A percentile compares a stretch with the other conserved stretches of the same genome.
Conservation (phyloP, 2,329 filamentous ascomycete genomes). For the Penicillium sp. region DNA sequence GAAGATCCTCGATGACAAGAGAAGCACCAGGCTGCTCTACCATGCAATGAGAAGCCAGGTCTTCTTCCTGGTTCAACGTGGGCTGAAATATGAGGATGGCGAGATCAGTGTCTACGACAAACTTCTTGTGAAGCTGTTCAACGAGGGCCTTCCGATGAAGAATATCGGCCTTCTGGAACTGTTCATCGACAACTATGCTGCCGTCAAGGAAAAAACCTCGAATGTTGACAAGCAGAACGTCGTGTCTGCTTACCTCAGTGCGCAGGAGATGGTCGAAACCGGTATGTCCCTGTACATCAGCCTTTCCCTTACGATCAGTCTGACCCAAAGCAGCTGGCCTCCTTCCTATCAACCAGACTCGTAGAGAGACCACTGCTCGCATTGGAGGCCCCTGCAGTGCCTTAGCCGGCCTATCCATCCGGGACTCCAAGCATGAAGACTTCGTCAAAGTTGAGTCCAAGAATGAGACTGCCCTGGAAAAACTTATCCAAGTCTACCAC, state of each 20-base stretch:
- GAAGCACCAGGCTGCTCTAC: constrained; percentile 26
- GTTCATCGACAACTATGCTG: constrained; percentile 40
- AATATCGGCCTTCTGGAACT: constrained; percentile 34
- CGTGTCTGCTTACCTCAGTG: constrained; percentile 27
- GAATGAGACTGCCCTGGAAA: constrained; percentile 3
- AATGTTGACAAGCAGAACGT: constrained; percentile 19
- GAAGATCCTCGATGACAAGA: constrained; percentile 27
- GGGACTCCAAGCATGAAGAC: background rate
- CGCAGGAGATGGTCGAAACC: constrained; percentile 24
- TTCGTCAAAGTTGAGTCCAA: background rate
- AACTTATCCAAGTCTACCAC: constrained; percentile 32
- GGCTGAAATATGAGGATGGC: constrained; percentile 29
- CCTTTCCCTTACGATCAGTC: background rate
- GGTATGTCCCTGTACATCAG: constrained; percentile 2
- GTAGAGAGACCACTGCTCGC: too few relatives aligned
- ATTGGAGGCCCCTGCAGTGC: background rate
- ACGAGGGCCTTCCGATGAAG: constrained; percentile 28
- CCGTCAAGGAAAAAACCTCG: constrained; percentile 19
- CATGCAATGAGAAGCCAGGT: constrained; percentile 35
- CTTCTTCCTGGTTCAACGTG: constrained; percentile 34
- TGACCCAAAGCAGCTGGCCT: background rate
- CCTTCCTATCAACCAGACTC: background rate
- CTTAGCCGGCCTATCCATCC: background rate
- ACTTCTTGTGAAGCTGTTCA: constrained; percentile 35
- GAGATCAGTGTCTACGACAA: constrained; percentile 42